Percentiles rank a stretch among this genome's conserved stretches.
phyloP scores from a whole-genome alignment of 768 basidiomycete genomes.

The Coprinopsis cinerea region DNA sequence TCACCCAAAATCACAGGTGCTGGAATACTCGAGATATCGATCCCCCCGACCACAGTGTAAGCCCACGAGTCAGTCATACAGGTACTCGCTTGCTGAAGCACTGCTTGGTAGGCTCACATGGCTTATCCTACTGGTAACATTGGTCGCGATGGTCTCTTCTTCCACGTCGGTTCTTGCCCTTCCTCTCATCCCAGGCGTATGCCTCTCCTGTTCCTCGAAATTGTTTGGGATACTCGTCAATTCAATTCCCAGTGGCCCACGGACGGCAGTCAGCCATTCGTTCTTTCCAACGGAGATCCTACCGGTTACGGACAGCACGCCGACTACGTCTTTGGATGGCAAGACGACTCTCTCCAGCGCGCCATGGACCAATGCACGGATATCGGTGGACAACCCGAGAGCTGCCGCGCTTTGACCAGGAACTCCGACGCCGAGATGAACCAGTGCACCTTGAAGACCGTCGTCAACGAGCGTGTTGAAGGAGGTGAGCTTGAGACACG shows the following conservation, averaged over 20 bases:
- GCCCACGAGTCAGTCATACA: too few relatives aligned
- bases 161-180: conserved; percentile 5
- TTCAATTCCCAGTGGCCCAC: not conserved
- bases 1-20: not conserved
- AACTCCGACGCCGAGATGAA: conserved; percentile 5
- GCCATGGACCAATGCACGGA: conserved; percentile 9
- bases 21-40: conserved; percentile 9
- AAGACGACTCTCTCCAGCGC: conserved; percentile 3
- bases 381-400: conserved; percentile 1
- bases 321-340: conserved; percentile 8
- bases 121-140: conserved; percentile 7
- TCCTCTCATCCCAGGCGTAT: conserved; percentile 3
- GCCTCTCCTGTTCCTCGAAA: not conserved
- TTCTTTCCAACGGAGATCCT: not conserved
- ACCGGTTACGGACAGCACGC: conserved; percentile 4
- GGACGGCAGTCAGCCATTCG: not conserved
- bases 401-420: conserved; percentile 4
- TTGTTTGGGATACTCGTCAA: too few relatives aligned
- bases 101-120: too few relatives aligned
- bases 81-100: too few relatives aligned
- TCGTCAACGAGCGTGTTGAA: conserved; percentile 8
- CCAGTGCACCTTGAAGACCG: conserved; percentile 4
- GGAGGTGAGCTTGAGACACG: not conserved
- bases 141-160: conserved; percentile 5
- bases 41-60: conserved; percentile 5